phyloP scores from a whole-genome alignment of 2,329 filamentous ascomycete species.

The Phyllosticta citrichinensis region DNA sequence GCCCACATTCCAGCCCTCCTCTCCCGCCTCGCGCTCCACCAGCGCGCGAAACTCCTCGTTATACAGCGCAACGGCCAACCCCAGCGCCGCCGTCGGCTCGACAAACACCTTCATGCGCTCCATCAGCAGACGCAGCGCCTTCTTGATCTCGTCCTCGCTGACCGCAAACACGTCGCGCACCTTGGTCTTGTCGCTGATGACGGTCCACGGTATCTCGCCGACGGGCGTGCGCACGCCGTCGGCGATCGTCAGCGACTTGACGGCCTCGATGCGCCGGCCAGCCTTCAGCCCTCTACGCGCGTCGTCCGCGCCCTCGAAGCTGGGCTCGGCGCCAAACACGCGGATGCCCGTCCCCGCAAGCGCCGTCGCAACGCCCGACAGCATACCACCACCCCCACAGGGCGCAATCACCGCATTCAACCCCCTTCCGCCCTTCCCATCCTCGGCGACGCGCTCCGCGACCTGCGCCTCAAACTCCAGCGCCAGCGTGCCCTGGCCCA shows the following conservation, averaged over 20 bases:
- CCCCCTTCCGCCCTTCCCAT: conserved; percentile 28
- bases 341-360: conserved; percentile 59
- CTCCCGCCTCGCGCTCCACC: conserved; percentile 61
- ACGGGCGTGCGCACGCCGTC: conserved; percentile 83
- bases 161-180: conserved; percentile 65
- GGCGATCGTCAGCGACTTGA: conserved; percentile 72
- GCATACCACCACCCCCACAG: conserved; percentile 79
- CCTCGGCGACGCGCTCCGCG: conserved; percentile 40
- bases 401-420: conserved; percentile 59
- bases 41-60: conserved; percentile 71
- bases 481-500: conserved; percentile 85
- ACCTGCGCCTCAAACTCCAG: conserved; percentile 75
- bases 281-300: conserved; percentile 58
- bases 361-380: conserved; percentile 71
- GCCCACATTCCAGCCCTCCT: conserved; percentile 62
- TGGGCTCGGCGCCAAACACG: conserved; percentile 84
- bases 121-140: conserved; percentile 64
- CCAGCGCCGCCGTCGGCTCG: conserved; percentile 81
- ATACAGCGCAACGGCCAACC: conserved; percentile 69
- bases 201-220: conserved; percentile 62
- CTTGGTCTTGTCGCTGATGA: conserved; percentile 63
- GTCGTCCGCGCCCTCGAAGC: conserved; percentile 76
- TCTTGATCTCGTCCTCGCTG: conserved; percentile 70
- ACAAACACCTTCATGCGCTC: conserved; percentile 87
- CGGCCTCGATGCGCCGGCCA: conserved; percentile 54